Conservation (phyloP, 2,329 filamentous ascomycete genomes). For the Talaromyces sp. region DNA sequence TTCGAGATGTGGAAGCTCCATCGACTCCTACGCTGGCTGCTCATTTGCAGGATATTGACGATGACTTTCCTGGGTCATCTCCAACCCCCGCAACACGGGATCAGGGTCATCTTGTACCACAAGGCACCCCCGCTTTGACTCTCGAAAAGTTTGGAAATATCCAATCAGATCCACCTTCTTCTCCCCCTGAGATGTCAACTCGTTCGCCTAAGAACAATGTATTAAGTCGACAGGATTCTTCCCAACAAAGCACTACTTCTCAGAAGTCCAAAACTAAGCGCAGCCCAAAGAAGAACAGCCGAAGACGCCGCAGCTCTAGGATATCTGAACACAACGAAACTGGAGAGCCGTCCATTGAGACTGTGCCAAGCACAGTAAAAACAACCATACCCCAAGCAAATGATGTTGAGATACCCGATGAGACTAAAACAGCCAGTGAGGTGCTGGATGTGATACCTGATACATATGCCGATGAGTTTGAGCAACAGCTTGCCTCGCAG, state of each 20-base stretch:
- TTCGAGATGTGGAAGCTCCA: slow-evolving; percentile 28
- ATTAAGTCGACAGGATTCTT: not conserved
- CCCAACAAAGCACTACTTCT: not conserved
- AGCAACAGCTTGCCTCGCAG: slow-evolving; percentile 45
- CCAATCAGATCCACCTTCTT: slow-evolving; percentile 33
- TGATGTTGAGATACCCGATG: not conserved
- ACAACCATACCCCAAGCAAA: not conserved
- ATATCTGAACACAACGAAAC: not conserved
- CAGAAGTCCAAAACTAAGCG: not conserved
- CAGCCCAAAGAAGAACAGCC: not conserved
- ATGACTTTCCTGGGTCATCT: slow-evolving; percentile 51
- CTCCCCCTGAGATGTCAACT: slow-evolving; percentile 29
- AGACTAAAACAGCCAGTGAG: slow-evolving; percentile 1
- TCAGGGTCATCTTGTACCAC: slow-evolving; percentile 25
- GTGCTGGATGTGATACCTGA: slow-evolving; percentile 27
- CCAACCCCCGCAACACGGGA: slow-evolving; percentile 48
- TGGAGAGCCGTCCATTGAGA: not conserved
- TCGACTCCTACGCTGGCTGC: slow-evolving; percentile 42
- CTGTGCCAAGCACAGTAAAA: not conserved
- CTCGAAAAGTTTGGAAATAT: slow-evolving; percentile 25
- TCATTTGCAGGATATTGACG: slow-evolving; percentile 39
- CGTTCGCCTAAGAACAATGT: not conserved
- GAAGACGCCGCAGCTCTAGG: slow-evolving; percentile 10
- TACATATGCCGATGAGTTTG: slow-evolving; percentile 41
- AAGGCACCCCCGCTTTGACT: slow-evolving; percentile 35